phyloP scores from a whole-genome alignment of 1,284 basidiomycete genomes.

The Kalmanozyma brasiliensis region DNA sequence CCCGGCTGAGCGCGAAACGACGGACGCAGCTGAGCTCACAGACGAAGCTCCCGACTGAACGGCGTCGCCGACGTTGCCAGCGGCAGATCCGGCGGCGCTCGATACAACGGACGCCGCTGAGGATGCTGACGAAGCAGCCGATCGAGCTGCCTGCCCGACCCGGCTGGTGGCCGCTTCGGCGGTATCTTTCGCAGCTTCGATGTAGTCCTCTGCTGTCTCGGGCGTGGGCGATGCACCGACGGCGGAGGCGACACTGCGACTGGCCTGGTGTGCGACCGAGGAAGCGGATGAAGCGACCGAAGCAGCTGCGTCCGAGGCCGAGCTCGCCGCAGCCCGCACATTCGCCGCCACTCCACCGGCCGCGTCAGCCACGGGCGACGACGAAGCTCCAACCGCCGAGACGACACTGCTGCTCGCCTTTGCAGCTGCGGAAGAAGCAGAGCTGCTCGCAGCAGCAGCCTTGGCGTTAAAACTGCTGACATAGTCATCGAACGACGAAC shows the following conservation, averaged over 20 bases:
- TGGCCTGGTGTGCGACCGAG: slow-evolving; percentile 3
- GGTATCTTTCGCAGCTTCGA: slow-evolving; percentile 13
- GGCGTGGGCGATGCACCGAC: slow-evolving; percentile 32
- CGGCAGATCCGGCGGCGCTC: slow-evolving; percentile 3
- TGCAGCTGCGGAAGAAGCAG: slow-evolving; percentile 18
- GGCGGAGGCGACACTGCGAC: slow-evolving; percentile 26
- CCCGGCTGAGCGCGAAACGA: slow-evolving; percentile 6
- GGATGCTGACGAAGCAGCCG: slow-evolving; percentile 6
- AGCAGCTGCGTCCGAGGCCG: slow-evolving; percentile 14
- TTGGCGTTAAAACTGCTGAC: slow-evolving; percentile 22
- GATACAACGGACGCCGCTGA: slow-evolving; percentile 3
- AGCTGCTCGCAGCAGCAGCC: slow-evolving; percentile 14
- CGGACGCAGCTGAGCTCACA: slow-evolving; percentile 4
- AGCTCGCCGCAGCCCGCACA: slow-evolving; percentile 12
- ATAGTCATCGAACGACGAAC: slow-evolving; percentile 40
- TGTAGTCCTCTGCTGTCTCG: slow-evolving; percentile 31
- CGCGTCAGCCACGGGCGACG: slow-evolving; percentile 10
- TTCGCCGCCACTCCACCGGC: slow-evolving; percentile 19
- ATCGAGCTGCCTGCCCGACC: not conserved
- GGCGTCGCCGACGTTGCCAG: not conserved
- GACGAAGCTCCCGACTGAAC: slow-evolving; percentile 11
- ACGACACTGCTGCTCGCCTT: slow-evolving; percentile 28
- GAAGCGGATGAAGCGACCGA: slow-evolving; percentile 24
- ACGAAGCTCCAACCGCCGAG: slow-evolving; percentile 23
- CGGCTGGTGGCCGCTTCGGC: slow-evolving; percentile 5